Conservation (phyloP, 1,139 yeast genomes). For the Candida smagusa region DNA sequence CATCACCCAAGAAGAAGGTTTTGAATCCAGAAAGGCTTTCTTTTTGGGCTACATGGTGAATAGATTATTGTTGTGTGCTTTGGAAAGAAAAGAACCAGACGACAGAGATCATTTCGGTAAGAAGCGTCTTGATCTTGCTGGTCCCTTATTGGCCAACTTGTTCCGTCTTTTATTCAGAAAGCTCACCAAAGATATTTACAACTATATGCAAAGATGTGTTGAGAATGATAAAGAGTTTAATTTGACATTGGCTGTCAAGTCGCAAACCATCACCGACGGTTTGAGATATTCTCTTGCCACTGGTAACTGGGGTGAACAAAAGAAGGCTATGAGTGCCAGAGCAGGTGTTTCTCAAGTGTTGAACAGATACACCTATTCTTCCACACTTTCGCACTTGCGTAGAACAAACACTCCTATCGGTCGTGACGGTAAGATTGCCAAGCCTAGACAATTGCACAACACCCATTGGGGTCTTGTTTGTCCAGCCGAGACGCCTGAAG, state of each 20-base stretch:
- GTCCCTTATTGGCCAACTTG: constrained; percentile 92
- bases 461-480: constrained; percentile 99
- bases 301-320: constrained; percentile 99
- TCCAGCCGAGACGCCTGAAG: constrained; percentile 99
- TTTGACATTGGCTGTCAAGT: constrained; percentile 92
- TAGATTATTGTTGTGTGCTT: constrained; percentile 87
- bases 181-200: constrained; percentile 88
- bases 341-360: constrained; percentile 99
- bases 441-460: constrained; percentile 97
- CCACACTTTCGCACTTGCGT: constrained; percentile 95
- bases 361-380: constrained; percentile 95
- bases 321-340: constrained; percentile 97
- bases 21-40: constrained; percentile 93
- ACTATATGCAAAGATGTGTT: constrained; percentile 98
- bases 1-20: constrained; percentile 96
- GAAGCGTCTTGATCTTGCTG: constrained; percentile 96
- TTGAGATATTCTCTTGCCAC: constrained; percentile 96
- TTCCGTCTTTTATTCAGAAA: constrained; percentile 94
- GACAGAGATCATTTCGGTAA: constrained; percentile 99
- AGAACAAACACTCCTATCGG: constrained; percentile 99
- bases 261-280: constrained; percentile 96
- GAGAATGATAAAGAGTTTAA: constrained; percentile 97
- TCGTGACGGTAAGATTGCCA: constrained; percentile 96
- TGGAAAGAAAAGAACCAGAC: constrained; percentile 96
- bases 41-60: constrained; percentile 98